Base-by-base conservation (phyloP, 257 asterid species). In the Solanum tarijense region DNA sequence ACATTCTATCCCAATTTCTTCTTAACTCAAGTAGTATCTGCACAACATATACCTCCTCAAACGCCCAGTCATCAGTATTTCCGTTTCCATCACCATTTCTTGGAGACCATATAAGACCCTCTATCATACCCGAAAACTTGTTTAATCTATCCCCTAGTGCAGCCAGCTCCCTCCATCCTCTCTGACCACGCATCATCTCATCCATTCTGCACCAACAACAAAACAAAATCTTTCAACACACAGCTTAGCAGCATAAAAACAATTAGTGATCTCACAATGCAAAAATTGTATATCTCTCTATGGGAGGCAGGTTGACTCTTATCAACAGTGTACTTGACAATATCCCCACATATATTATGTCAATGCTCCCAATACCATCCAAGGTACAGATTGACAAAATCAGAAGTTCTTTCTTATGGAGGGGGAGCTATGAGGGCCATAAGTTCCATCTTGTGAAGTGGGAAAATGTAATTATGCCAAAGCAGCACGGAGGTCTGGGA, bases 181-280 rank as follows among this genome's bases (percentile, higher is more conserved):
- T 94, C 91, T 97, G 99, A 23, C 99, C 99, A 69, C 94, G 94
- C 99, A 97, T 97, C 99, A 97, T 97, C 93, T 97, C 99, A 94
- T 97, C 99, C 99, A 97, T 97, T 94, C 99, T 97, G 94, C 93
- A 93, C 75, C 86, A 85, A 29, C 55, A 89, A 87, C 18, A 55
- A 68, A 86, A 68, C 84, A 88, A 83, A n/a, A 29, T 48, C 29
- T 82, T 82, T 82, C 69, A 46, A 82, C 69, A 81, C 68, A 48
- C 43, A 29, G 86, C 69, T 48, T 82, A 82, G 86, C 69, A 82
- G 39, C 69, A 48, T 48, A 29, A 81, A 81, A 82, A n/a, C 12
- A 48, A 48, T 82, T 82, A 48, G 41, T 48, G 43, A 82, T 82
- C 43, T 29, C 21, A 48, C 27, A 82, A 48, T 48, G 69, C 86